Conservation (phyloP, 352 stramenopile species). For the Halophytophthora polymorphica region DNA sequence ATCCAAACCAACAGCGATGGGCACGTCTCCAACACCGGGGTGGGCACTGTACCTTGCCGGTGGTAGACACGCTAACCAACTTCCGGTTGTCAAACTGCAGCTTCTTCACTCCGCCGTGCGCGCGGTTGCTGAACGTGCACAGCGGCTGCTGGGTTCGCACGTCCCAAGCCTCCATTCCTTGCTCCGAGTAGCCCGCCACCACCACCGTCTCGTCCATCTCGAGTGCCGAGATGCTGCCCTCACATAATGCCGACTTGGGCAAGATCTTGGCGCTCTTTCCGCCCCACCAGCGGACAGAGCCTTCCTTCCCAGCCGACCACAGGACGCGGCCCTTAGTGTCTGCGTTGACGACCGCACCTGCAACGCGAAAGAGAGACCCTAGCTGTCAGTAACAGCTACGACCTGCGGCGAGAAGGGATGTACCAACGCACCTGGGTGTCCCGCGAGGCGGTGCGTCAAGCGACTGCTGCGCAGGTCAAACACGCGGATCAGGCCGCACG, state of each 20-base stretch:
- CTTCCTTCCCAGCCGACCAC: slow-evolving; percentile 81
- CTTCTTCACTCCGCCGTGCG: slow-evolving; percentile 66
- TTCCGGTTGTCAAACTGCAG: slow-evolving; percentile 88
- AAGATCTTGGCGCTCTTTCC: slow-evolving; percentile 87
- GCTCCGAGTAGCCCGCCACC: slow-evolving; percentile 74
- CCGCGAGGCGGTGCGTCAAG: slow-evolving; percentile 78
- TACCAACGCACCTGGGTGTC: slow-evolving; percentile 63
- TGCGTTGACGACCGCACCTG: slow-evolving; percentile 78
- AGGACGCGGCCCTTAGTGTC: slow-evolving; percentile 84
- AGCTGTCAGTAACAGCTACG: neutral
- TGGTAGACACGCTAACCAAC: slow-evolving; percentile 73
- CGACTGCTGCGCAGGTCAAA: slow-evolving; percentile 81
- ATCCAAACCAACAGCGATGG: too few species aligned
- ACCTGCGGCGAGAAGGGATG: neutral
- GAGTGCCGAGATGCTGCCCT: slow-evolving; percentile 69
- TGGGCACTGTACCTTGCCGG: slow-evolving; percentile 49
- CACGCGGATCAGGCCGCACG: slow-evolving; percentile 81
- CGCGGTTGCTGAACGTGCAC: slow-evolving; percentile 76
- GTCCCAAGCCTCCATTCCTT: slow-evolving; percentile 88
- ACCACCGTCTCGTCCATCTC: slow-evolving; percentile 90
- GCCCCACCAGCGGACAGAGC: slow-evolving; percentile 85
- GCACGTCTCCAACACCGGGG: neutral
- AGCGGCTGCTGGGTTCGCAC: slow-evolving; percentile 85
- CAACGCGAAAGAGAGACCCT: slow-evolving; percentile 7
- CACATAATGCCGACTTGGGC: slow-evolving; percentile 76